These are phyloP conservation scores for Lodderomyces theae DNA, from an alignment of 1,139 yeast genomes.

Conservation along the genomic window DNA sequence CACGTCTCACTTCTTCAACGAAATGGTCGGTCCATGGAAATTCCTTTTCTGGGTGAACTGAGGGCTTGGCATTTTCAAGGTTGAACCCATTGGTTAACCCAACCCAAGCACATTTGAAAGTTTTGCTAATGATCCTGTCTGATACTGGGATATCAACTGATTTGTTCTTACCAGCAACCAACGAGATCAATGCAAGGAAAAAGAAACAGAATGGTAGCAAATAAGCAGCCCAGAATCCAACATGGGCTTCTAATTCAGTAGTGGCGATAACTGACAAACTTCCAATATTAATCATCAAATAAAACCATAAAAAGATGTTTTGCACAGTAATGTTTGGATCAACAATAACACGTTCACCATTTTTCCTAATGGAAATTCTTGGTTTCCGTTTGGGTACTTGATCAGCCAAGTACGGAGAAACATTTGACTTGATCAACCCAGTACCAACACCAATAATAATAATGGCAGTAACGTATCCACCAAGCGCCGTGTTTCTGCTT, in stretches of 20 bases:
- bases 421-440: slow-evolving; percentile 79
- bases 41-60: slow-evolving; percentile 36
- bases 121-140: slow-evolving; percentile 59
- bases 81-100: slow-evolving; percentile 49
- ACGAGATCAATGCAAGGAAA: slow-evolving; percentile 55
- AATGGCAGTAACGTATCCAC: slow-evolving; percentile 61
- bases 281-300: slow-evolving; percentile 43
- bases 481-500: slow-evolving; percentile 40
- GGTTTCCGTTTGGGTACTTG: slow-evolving; percentile 52
- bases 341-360: slow-evolving; percentile 38
- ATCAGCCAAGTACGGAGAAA: slow-evolving; percentile 77
- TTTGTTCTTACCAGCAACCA: slow-evolving; percentile 53
- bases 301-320: slow-evolving; percentile 42
- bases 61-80: slow-evolving; percentile 56
- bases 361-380: slow-evolving; percentile 29
- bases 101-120: slow-evolving; percentile 49
- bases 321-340: slow-evolving; percentile 44
- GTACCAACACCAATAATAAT: slow-evolving; percentile 73
- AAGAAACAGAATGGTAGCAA: slow-evolving; percentile 65
- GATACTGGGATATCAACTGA: slow-evolving; percentile 63
- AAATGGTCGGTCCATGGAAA: slow-evolving; percentile 60
- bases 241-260: slow-evolving; percentile 35
- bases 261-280: slow-evolving; percentile 42
- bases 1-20: slow-evolving; percentile 61
- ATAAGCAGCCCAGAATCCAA: slow-evolving; percentile 46